Percentiles rank a stretch among this genome's conserved stretches.
Conservation (phyloP, 306 rosid genomes). For the Cucurbita moschata region DNA sequence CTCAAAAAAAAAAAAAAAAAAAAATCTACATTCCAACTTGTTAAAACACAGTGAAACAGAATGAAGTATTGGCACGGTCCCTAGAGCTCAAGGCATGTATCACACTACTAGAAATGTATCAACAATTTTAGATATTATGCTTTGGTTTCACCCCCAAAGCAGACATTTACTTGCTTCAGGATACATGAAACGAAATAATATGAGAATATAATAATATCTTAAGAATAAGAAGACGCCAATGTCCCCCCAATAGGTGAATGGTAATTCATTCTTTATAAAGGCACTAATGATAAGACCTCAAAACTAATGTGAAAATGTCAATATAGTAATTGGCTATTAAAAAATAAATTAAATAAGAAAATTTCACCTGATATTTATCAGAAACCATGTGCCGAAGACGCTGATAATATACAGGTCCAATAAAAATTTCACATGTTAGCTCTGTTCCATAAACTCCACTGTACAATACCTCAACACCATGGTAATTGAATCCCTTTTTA, state of each 20-base stretch:
- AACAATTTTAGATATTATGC: not conserved
- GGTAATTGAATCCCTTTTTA: slow-evolving; percentile 80
- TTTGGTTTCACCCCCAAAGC: not conserved
- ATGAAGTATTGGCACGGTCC: not conserved
- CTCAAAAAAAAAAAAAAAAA: too few species aligned
- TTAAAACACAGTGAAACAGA: not conserved
- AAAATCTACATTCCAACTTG: not conserved
- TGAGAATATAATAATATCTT: not conserved
- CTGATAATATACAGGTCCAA: slow-evolving; percentile 96
- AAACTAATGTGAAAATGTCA: not conserved
- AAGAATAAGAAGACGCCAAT: not conserved
- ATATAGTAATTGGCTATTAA: not conserved
- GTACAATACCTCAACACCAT: slow-evolving; percentile 74
- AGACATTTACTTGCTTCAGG: not conserved
- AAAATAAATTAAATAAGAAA: not conserved
- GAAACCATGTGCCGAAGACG: slow-evolving; percentile 96
- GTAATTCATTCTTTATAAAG: not conserved
- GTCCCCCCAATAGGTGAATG: not conserved
- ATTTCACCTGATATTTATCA: slow-evolving; percentile 73
- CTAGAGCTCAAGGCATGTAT: not conserved
- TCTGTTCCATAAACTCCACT: slow-evolving; percentile 94
- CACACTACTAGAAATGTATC: not conserved
- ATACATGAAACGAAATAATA: not conserved
- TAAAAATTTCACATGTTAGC: slow-evolving; percentile 72
- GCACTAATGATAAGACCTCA: not conserved